A percentile compares a stretch with the other conserved stretches of the same genome.
Evolutionary conservation across 2,329 filamentous ascomycete genomes (phyloP).

Genomic region (Cephalotrichum gorgonifer): DNA sequence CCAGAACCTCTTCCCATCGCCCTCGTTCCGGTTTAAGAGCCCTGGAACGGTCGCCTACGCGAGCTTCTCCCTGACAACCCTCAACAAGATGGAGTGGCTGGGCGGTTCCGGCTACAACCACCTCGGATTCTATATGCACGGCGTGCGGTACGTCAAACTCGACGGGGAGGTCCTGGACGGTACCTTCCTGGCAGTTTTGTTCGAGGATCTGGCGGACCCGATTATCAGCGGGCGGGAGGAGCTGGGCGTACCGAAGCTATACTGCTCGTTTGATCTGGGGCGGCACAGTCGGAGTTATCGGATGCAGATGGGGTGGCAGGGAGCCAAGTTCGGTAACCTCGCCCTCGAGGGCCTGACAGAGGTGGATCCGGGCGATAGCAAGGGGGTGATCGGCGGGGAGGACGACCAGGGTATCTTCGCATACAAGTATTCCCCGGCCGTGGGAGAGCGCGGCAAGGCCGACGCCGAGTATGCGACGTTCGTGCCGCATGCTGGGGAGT

Average conservation of each 20-base stretch:
- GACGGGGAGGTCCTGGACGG: slow-evolving; percentile 34
- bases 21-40: slow-evolving; percentile 25
- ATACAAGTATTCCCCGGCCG: too few species aligned
- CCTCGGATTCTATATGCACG: slow-evolving; percentile 51
- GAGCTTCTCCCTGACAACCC: slow-evolving; percentile 28
- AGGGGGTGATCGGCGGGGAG: too few species aligned
- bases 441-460: too few species aligned
- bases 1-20: slow-evolving; percentile 31
- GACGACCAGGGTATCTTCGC: too few species aligned
- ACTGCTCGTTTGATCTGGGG: slow-evolving; percentile 32
- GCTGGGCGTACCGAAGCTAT: slow-evolving; percentile 48
- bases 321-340: slow-evolving; percentile 27
- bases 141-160: slow-evolving; percentile 40
- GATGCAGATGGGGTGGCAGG: slow-evolving; percentile 30
- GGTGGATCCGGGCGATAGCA: slow-evolving; percentile 11
- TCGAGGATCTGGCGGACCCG: slow-evolving; percentile 46
- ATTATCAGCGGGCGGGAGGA: slow-evolving; percentile 49
- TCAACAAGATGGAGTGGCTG: slow-evolving; percentile 46
- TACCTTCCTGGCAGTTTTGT: slow-evolving; percentile 43
- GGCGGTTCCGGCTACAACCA: slow-evolving; percentile 45
- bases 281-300: slow-evolving; percentile 20
- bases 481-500: too few species aligned
- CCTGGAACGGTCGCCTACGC: slow-evolving; percentile 29
- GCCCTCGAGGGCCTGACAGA: slow-evolving; percentile 21
- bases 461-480: too few species aligned